phyloP scores from a whole-genome alignment of 495 filamentous ascomycete genomes.

The Talaromyces borbonicus region DNA sequence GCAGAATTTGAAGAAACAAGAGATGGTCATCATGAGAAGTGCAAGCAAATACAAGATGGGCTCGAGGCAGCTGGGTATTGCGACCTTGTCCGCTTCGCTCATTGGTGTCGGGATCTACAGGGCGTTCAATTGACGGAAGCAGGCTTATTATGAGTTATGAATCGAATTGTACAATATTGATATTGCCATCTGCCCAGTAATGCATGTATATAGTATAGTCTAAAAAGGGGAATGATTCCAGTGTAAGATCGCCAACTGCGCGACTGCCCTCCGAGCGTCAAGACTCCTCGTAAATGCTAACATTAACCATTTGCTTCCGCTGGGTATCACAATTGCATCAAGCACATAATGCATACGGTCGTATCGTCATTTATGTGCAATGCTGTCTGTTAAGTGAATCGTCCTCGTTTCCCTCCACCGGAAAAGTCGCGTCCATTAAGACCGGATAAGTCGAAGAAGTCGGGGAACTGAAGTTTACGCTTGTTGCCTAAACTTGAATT shows the following conservation, averaged over 20 bases:
- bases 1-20: constrained; percentile 59
- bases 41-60: constrained; percentile 70
- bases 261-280: constrained; percentile 12
- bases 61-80: constrained; percentile 58
- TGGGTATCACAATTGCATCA: constrained; percentile 7
- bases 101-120: constrained; percentile 59
- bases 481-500: constrained; percentile 55
- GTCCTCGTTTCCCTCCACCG: constrained; percentile 61
- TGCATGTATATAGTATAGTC: constrained; percentile 3
- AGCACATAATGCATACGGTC: constrained; percentile 15
- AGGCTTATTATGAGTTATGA: background rate
- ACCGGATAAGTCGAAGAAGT: constrained; percentile 74
- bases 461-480: constrained; percentile 62
- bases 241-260: background rate
- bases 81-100: constrained; percentile 56
- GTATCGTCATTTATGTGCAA: constrained; percentile 29
- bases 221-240: constrained; percentile 1
- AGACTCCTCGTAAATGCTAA: constrained; percentile 36
- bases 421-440: constrained; percentile 56
- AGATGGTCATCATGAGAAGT: constrained; percentile 57
- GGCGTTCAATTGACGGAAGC: constrained; percentile 37
- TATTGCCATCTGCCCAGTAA: background rate
- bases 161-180: background rate
- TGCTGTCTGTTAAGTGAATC: constrained; percentile 44
- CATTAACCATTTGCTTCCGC: constrained; percentile 23